Evolutionary conservation across 495 filamentous ascomycete species (phyloP), one percentile per base, ranked within the genome.

Genomic region (Immersiella caudata): DNA sequence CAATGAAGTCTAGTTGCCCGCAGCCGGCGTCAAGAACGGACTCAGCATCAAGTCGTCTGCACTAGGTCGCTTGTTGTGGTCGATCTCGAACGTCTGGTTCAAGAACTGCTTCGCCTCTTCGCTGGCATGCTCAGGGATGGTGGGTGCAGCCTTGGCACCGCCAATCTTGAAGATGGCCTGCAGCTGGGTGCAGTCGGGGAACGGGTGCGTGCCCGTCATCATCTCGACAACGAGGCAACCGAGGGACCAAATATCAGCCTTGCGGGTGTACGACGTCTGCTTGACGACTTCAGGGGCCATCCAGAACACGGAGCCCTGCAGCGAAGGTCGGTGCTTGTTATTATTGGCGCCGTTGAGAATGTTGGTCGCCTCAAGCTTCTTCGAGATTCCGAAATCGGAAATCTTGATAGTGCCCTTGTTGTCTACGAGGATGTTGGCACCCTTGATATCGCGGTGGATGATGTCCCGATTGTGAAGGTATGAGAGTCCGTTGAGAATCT

Each of bases 391-490:
- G 72, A 99, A 99, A 83, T 99, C 95, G 21, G 94, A 97, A 63
- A 99, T 99, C 79, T 99, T 99, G 83, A 99, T 96, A 52, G 93
- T 93, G 51, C 95, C 95, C 77, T 98, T 97, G 83, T 97, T 98
- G 80, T 99, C 95, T 59, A 99, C 95, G 22, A 99, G 90, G 69
- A 99, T 94, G 75, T 99, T 99, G 75, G 94, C 94, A 60, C 94
- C 94, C 80, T 98, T 98, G 85, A 98, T 97, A 79, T 99, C 95
- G 63, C 95, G 91, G 77, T 99, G 95, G 73, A 99, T 98, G 78
- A 99, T 98, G 72, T 97, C 94, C 62, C 89, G 87, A 76, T 90
- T 91, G 76, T 99, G 95, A 21, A 99, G 87, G 78, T 98, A 99
- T 21, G 91, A 93, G n/a, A 99, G 87, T 67, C 95, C 95, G 5